Evolutionary conservation across 1,284 basidiomycete genomes (phyloP).

Genomic region (Irpex sp.): DNA sequence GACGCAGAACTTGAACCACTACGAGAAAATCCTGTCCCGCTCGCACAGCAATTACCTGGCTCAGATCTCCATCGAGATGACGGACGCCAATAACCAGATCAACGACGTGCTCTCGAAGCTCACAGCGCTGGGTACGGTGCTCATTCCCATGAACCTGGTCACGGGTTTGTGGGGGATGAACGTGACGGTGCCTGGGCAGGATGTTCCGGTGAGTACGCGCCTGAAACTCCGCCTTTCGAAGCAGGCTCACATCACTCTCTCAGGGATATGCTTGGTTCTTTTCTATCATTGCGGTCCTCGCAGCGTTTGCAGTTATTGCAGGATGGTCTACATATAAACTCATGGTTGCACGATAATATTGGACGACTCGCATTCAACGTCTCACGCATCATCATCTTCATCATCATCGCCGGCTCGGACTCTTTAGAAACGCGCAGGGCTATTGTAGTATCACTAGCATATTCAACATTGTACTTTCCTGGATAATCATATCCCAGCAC

Average conservation of each 20-base stretch:
- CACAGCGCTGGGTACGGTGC: conserved; percentile 95
- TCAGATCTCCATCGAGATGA: conserved; percentile 99
- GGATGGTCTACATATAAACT: conserved; percentile 82
- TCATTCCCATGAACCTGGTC: conserved; percentile 95
- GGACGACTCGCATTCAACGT: not conserved
- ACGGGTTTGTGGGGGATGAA: conserved; percentile 95
- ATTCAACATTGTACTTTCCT: not conserved
- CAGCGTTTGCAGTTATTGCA: conserved; percentile 76
- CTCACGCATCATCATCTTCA: not conserved
- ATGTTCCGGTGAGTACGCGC: conserved; percentile 24
- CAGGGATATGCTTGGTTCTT: conserved; percentile 76
- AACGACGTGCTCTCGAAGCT: conserved; percentile 99
- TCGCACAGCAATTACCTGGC: conserved; percentile 99
- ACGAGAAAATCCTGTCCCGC: conserved; percentile 97
- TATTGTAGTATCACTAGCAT: conserved; percentile 8
- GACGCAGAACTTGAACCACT: conserved; percentile 99
- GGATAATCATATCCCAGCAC: not conserved
- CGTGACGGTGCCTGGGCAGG: conserved; percentile 88
- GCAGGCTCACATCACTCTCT: conserved; percentile 20
- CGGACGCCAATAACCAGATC: conserved; percentile 99
- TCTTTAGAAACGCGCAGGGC: not conserved
- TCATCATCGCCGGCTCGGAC: not conserved
- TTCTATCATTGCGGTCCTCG: conserved; percentile 77
- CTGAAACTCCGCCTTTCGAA: too few species aligned
- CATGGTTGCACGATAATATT: conserved; percentile 45